Percentiles rank a stretch among this genome's conserved stretches.
phyloP scores from a whole-genome alignment of 495 filamentous ascomycete species.

The Penicillium longicatenatum region DNA sequence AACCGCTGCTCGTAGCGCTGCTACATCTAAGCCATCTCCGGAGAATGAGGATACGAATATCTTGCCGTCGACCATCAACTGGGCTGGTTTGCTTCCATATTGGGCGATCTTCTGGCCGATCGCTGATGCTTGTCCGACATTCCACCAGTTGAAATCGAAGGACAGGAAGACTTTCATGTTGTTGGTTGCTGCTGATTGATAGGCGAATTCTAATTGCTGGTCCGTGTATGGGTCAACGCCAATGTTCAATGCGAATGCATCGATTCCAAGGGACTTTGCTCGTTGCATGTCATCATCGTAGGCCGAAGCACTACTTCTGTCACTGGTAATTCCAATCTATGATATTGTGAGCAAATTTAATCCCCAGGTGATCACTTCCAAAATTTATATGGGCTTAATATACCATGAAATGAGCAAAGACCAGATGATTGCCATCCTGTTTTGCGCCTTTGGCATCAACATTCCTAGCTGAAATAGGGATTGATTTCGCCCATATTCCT shows the following conservation, averaged over 20 bases:
- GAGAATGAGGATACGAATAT: slow-evolving; percentile 58
- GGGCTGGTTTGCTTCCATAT: slow-evolving; percentile 50
- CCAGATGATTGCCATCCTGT: slow-evolving; percentile 36
- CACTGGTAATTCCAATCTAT: slow-evolving; percentile 56
- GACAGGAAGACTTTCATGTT: slow-evolving; percentile 62
- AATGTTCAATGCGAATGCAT: slow-evolving; percentile 63
- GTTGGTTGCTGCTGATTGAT: slow-evolving; percentile 57
- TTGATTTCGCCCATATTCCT: not conserved
- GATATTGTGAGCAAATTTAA: too few relatives aligned
- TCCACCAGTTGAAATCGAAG: slow-evolving; percentile 62
- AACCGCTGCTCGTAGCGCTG: slow-evolving; percentile 42
- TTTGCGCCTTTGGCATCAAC: not conserved
- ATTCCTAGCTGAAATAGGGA: not conserved
- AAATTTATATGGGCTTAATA: too few relatives aligned
- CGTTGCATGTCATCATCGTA: slow-evolving; percentile 59
- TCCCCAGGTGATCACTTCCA: too few relatives aligned
- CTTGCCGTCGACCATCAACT: slow-evolving; percentile 56
- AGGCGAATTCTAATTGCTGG: slow-evolving; percentile 55
- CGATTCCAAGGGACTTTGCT: slow-evolving; percentile 56
- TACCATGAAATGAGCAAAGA: slow-evolving; percentile 64
- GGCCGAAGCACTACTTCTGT: slow-evolving; percentile 50
- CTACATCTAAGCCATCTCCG: slow-evolving; percentile 53
- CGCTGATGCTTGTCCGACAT: slow-evolving; percentile 38
- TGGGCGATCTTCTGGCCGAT: slow-evolving; percentile 52
- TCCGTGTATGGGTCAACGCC: slow-evolving; percentile 55